Base-by-base conservation (phyloP, 2,329 filamentous ascomycete species). In the Phaeophleospora eucalypticola region DNA sequence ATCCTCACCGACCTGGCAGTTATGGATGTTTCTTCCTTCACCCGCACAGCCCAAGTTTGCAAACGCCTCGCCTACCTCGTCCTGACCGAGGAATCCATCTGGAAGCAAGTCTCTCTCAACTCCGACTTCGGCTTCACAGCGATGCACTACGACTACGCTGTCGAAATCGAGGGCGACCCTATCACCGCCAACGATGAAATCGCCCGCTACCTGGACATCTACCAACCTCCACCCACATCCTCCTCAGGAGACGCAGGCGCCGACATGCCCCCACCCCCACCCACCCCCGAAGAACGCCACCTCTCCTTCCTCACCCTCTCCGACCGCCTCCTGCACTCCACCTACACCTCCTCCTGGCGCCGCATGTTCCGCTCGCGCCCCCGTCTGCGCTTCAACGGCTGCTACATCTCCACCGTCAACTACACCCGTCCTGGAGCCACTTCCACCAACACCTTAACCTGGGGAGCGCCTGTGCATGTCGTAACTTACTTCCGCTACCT, bases 401-500 rank as follows among this genome's bases (percentile, higher is more conserved):
- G 89, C 69, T 98, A 98, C 71, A 97, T 98, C 68, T 88, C 83
- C 67, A 97, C 91, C 0, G 89, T 95, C 49, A 97, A 97, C 71
- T 98, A 98, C 70, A 82, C 88, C 41, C 86, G 93, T 18, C 74
- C 88, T 0, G 93, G 93, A 24, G 86, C 86, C 49, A 77, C 83
- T 9, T 83, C 82, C 2, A 77, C 80, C 16, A 84, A 83, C 54
- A 83, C 82, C 45, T 71, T 85, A 15, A 84, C 86, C 1, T 95
- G 90, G 88, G 75, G 74, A 60, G 84, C 80, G 18, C 90, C 90
- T 7, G 85, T 97, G 29, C 89, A 95, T 65, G 94, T 97, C 48
- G 89, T 98, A 40, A 98, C 93, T 0, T 98, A 97, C 71, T 98
- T 95, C 71, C 88, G 93, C 48, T 98, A 97, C 69, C 79, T 98